Base-by-base conservation (phyloP, 805 yeast species). In the Sugiyamaella qingdaonensis region DNA sequence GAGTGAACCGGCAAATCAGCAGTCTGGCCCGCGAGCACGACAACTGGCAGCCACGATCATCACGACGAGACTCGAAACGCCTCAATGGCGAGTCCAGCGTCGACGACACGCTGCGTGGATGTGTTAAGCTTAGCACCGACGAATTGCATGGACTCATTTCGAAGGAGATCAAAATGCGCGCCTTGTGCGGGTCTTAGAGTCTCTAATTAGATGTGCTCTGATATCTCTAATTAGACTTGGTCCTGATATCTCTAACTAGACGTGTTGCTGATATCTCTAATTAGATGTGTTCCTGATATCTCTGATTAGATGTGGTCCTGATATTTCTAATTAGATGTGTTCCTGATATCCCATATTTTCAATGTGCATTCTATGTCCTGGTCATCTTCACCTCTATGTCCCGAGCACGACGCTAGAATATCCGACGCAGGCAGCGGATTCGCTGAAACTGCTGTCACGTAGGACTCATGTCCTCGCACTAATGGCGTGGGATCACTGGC, bases 391-490 rank as follows among this genome's bases (percentile, higher is more conserved):
- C 35, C 37, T 14, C 49, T 37, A 27, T 48, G 32, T 13, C 60
- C 60, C 1, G 60, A 56, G 48, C 58, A 50, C 8, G 56, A 50
- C 11, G 55, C 58, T n/a, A 57, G 18, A 4, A 57, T 44, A 13
- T 36, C 56, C 9, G 48, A 44, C 4, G 46, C 53, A n/a, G 54
- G 31, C 11, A 60, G 43, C 3, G 58, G 59, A 36, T 59, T 59
- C 29, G 49, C 41, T 3, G 48, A 32, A 2, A 56, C 56, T 8
- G 55, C 14, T 10, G 61, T 41, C 10, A 60, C 44, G 1, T 53
- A 44, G 1, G 57, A 18, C 4, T 27, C 34, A 41, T 56, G 58
- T 10, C 55, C 59, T 10, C 51, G 24, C 41, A 58, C 56, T 8
- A 54, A 41, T 11, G 44, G 19, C 33, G 36, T 36, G 16, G 37